Conservation (phyloP, 1,284 basidiomycete genomes). For the Rhizopogon hawkerae region DNA sequence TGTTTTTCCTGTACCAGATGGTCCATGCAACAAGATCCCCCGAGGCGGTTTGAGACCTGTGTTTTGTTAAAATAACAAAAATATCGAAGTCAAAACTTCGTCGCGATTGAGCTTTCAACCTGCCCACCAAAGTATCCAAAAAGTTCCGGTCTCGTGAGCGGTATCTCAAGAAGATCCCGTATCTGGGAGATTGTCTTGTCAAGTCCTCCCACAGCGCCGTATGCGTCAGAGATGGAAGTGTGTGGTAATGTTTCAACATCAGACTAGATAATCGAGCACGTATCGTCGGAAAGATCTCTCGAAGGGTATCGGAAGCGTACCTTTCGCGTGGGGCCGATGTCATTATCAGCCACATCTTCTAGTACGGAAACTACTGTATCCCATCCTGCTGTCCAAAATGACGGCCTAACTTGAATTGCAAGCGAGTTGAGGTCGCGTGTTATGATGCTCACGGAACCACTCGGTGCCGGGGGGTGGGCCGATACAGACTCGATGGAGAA, state of each 20-base stretch:
- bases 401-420: conserved; percentile 29
- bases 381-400: conserved; percentile 57
- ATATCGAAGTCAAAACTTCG: conserved; percentile 7
- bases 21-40: conserved; percentile 85
- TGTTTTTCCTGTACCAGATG: conserved; percentile 93
- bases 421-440: conserved; percentile 35
- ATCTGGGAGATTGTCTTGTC: conserved; percentile 84
- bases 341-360: conserved; percentile 24
- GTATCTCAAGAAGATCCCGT: conserved; percentile 90
- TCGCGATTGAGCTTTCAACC: conserved; percentile 2
- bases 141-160: conserved; percentile 82
- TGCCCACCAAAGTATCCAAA: conserved; percentile 77
- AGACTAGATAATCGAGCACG: conserved; percentile 24
- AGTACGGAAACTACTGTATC: conserved; percentile 47
- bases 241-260: conserved; percentile 39
- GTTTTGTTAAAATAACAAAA: conserved; percentile 7
- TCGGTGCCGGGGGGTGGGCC: conserved; percentile 24
- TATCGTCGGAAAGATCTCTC: conserved; percentile 11
- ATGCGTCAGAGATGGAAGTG: conserved; percentile 42
- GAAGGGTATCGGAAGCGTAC: conserved; percentile 16
- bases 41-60: conserved; percentile 81
- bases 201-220: conserved; percentile 81
- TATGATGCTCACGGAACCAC: conserved; percentile 27
- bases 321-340: conserved; percentile 22
- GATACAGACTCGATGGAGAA: conserved; percentile 48